Conservation (phyloP, 2,329 filamentous ascomycete species). For the Conoideocrella luteorostrata region DNA sequence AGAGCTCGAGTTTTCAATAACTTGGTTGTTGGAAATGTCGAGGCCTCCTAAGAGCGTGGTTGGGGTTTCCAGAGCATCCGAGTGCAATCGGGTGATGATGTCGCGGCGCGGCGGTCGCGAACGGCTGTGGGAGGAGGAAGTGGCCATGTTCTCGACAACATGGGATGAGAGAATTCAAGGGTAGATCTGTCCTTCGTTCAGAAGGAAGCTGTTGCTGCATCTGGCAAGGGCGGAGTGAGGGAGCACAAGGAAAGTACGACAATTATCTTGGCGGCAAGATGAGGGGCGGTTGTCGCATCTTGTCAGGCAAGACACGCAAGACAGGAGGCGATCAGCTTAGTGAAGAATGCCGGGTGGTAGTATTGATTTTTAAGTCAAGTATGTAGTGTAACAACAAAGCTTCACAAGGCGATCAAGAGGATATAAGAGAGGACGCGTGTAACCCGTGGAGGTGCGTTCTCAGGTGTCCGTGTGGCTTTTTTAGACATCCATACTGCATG, state of each 20-base stretch:
- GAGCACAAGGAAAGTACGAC: slow-evolving; percentile 9
- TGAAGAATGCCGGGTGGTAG: no score
- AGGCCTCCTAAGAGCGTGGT: slow-evolving; percentile 20
- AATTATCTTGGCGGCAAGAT: neutral
- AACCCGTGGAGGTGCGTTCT: no score
- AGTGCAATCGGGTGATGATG: slow-evolving; percentile 30
- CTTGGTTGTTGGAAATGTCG: slow-evolving; percentile 21
- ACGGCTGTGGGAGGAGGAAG: slow-evolving; percentile 23
- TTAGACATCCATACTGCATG: no score
- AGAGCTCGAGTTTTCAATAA: slow-evolving; percentile 35
- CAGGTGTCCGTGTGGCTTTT: no score
- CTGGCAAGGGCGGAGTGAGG: neutral
- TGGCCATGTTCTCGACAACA: slow-evolving; percentile 22
- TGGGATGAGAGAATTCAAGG: neutral
- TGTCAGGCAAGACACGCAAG: slow-evolving; percentile 2
- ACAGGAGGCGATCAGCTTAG: no score
- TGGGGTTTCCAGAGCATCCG: slow-evolving; percentile 26
- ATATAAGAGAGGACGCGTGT: no score
- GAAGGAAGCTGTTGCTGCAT: neutral
- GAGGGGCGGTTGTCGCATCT: slow-evolving; percentile 6
- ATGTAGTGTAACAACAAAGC: no score
- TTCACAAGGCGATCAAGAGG: no score
- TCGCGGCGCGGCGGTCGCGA: slow-evolving; percentile 23
- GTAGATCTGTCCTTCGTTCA: neutral
- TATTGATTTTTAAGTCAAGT: neutral